phyloP scores from a whole-genome alignment of 1,139 yeast genomes.

The Spencermartinsiella ligniputridi region DNA sequence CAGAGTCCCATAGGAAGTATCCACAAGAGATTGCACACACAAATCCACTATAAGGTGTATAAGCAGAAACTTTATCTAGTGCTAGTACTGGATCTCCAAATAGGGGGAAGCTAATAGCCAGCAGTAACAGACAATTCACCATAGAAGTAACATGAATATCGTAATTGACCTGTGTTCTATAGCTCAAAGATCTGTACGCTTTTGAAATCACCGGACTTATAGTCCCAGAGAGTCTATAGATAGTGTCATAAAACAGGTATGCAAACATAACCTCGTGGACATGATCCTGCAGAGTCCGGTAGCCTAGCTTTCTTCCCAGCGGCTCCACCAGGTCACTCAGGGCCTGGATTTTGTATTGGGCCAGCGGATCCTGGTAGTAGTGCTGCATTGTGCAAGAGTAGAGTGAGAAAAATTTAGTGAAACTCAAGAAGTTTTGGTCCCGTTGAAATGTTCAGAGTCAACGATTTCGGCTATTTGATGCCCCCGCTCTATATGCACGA shows the following conservation, averaged over 20 bases:
- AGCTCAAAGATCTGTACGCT: constrained; percentile 45
- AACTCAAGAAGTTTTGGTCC: no score
- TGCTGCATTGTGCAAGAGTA: not conserved
- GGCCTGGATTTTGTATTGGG: constrained; percentile 11
- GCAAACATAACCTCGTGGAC: constrained; percentile 50
- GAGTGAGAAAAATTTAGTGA: no score
- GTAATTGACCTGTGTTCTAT: constrained; percentile 59
- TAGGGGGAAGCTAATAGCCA: constrained; percentile 53
- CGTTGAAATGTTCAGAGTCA: no score
- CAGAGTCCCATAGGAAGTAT: constrained; percentile 88
- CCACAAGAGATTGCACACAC: constrained; percentile 72
- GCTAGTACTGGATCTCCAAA: constrained; percentile 54
- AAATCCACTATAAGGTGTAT: constrained; percentile 69
- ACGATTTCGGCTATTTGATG: no score
- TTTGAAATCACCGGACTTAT: constrained; percentile 47
- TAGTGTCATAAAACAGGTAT: constrained; percentile 41
- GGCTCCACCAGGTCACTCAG: constrained; percentile 13
- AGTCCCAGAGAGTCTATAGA: constrained; percentile 42
- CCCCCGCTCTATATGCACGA: no score
- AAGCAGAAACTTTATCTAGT: constrained; percentile 51
- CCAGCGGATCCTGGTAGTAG: constrained; percentile 17
- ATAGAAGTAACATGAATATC: constrained; percentile 88
- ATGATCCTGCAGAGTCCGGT: constrained; percentile 39
- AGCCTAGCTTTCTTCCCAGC: constrained; percentile 21
- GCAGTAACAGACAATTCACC: constrained; percentile 66